Conservation (phyloP, 345 rosid genomes). For the Gossypioides kirkii region DNA sequence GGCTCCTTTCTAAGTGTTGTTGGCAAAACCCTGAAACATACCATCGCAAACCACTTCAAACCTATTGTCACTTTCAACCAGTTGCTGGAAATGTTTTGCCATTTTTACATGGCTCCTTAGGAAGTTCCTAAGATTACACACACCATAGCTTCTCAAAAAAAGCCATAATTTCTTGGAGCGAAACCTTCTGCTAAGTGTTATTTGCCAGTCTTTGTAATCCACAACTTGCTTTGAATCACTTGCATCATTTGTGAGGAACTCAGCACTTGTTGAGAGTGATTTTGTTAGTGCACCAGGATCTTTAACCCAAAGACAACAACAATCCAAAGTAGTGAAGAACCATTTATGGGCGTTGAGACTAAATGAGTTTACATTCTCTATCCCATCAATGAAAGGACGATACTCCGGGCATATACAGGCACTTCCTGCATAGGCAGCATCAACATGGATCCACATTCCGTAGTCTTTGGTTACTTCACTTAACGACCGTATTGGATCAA, state of each 20-base stretch:
- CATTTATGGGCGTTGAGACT: neutral
- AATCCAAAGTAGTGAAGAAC: neutral
- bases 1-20: neutral
- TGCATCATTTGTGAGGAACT: neutral
- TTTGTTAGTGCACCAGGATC: neutral
- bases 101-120: neutral
- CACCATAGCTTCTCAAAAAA: neutral
- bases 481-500: neutral
- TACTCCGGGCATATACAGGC: neutral
- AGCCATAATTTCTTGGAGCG: neutral
- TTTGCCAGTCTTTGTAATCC: neutral
- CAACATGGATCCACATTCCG: neutral
- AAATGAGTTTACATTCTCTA: neutral
- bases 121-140: neutral
- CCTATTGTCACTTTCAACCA: neutral
- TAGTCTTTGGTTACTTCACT: neutral
- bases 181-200: neutral
- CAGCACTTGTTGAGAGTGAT: neutral
- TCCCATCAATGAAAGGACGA: neutral
- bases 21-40: neutral
- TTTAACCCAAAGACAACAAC: neutral
- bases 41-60: neutral
- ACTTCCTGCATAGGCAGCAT: neutral
- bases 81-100: neutral
- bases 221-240: neutral